These are phyloP conservation scores for Populus simonii DNA, from an alignment of 345 rosid species.

Conservation along the genomic window DNA sequence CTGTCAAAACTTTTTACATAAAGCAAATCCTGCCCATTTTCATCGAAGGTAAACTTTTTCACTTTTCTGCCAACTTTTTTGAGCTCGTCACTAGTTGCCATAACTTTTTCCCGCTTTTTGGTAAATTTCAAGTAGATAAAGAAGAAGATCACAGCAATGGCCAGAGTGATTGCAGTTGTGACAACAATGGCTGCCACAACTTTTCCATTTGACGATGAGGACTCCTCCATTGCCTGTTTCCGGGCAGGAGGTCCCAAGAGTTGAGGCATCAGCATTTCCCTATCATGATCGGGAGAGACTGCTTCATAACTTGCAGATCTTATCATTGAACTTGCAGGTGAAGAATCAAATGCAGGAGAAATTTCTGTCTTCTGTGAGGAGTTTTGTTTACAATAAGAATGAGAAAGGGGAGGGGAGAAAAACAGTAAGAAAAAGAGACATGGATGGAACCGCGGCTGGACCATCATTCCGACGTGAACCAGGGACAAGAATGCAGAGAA, in stretches of 20 bases:
- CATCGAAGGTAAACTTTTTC: slow-evolving; percentile 44
- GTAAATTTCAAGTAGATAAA: slow-evolving; percentile 23
- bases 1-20: slow-evolving; percentile 44
- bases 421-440: slow-evolving; percentile 1
- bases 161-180: slow-evolving; percentile 27
- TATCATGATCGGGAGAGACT: background rate
- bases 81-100: slow-evolving; percentile 31
- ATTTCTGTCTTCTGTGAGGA: background rate
- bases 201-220: background rate
- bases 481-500: background rate
- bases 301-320: background rate
- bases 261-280: slow-evolving; percentile 12
- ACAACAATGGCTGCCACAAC: slow-evolving; percentile 26
- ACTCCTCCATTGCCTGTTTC: too few relatives aligned
- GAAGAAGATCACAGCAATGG: slow-evolving; percentile 28
- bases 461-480: background rate
- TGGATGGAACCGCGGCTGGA: slow-evolving; percentile 9
- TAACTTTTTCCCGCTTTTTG: slow-evolving; percentile 2
- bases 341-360: background rate
- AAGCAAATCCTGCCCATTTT: slow-evolving; percentile 50
- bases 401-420: slow-evolving; percentile 1
- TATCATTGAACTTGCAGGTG: background rate
- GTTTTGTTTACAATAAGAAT: slow-evolving; percentile 4
- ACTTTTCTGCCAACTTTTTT: slow-evolving; percentile 35
- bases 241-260: too few relatives aligned